Evolutionary conservation across 2,329 filamentous ascomycete genomes (phyloP), one percentile per base, ranked within the genome.

Genomic region (Cladobotryum mycophilum): DNA sequence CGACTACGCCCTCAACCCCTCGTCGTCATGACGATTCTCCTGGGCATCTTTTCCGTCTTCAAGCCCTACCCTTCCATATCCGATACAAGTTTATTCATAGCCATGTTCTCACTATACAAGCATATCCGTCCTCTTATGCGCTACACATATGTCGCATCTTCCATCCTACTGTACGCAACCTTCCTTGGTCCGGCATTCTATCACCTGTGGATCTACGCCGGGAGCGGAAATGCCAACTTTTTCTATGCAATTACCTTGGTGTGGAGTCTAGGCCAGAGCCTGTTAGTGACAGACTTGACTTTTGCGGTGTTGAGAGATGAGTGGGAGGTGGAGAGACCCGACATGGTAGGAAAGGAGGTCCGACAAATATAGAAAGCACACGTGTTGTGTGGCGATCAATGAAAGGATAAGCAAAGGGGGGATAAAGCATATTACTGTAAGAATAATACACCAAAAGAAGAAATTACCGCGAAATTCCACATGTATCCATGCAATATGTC

Each of bases 191-290:
- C 93, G 1, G 90, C 91, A 0, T 99, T 99, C 66, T 96, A 97
- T 67, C 85, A 99, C 65, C 75, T 99, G 5, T 99, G 93, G 93
- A 92, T 99, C 52, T 99, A 97, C 64, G 93, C 93, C 2, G 93
- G 93, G 45, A 96, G 90, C 51, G 93, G 93, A 25, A 99, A 99
- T 62, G 93, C 93, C 53, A 99, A 99, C 67, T 99, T 99, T 73
- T 99, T 99, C 72, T 99, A 99, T 65, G 93, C 93, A 57, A 97
- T 99, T 61, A 99, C 93, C 0, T 73, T 99, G n/a, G 93, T 99
- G 0, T 99, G 93, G 93, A 95, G 89, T 64, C 68, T 99, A 20
- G 93, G 89, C 0, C 78, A 95, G 59, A 91, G 90, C 36, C 76
- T 99, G 55, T 73, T 99, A 30, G 80, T 97, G 6, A 89, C 88